These are phyloP conservation scores for Alternaria sp. DNA, from an alignment of 2,329 filamentous ascomycete genomes.

Conservation along the genomic window DNA sequence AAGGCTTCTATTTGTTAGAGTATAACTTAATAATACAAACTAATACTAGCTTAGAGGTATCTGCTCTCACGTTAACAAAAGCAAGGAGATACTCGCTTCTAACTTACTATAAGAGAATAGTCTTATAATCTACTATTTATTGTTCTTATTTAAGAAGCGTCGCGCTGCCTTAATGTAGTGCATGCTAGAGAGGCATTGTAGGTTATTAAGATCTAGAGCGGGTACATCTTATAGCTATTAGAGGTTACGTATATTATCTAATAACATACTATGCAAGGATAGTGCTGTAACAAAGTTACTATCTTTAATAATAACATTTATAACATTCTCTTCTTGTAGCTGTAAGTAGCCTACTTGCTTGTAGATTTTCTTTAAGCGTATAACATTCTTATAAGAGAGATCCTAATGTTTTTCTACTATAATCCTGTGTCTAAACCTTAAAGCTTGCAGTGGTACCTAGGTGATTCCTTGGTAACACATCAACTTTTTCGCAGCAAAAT, in stretches of 20 bases:
- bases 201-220: too few species aligned
- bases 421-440: conserved; percentile 11
- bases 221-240: conserved; percentile 22
- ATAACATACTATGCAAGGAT: conserved; percentile 7
- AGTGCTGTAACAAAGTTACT: conserved; percentile 19
- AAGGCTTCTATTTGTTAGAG: conserved; percentile 27
- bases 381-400: conserved; percentile 14
- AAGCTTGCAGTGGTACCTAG: conserved; percentile 17
- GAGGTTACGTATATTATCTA: conserved; percentile 17
- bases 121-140: conserved; percentile 35
- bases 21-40: conserved; percentile 24
- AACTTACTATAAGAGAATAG: conserved; percentile 30
- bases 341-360: conserved; percentile 16
- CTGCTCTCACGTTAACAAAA: conserved; percentile 13
- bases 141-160: conserved; percentile 28
- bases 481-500: conserved; percentile 13
- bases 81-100: background rate
- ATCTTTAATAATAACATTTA: conserved; percentile 26
- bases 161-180: conserved; percentile 26
- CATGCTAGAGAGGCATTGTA: too few species aligned
- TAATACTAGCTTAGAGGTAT: conserved; percentile 15
- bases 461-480: conserved; percentile 15
- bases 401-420: conserved; percentile 14
- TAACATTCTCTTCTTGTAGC: conserved; percentile 32
- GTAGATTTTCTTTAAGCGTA: conserved; percentile 13